Evolutionary conservation across 352 stramenopile species (phyloP).

Genomic region (Phytophthora colocasiae): DNA sequence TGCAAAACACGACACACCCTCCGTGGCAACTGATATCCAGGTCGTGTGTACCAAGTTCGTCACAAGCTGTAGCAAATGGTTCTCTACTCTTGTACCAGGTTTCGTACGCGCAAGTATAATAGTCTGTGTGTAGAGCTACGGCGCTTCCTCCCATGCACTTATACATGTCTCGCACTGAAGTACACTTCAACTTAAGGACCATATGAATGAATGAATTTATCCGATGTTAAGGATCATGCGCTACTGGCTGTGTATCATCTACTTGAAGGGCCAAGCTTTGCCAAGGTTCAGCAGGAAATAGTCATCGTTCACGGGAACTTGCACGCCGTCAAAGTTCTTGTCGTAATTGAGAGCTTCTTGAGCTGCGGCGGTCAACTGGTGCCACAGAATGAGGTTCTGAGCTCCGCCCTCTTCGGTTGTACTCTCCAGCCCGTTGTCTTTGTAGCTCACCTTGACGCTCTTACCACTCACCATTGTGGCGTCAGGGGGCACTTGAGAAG

Average conservation of each 20-base stretch:
- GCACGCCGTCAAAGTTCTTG: slow-evolving; percentile 23
- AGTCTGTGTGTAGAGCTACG: too few relatives aligned
- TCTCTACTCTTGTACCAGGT: too few relatives aligned
- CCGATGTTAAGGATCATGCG: too few relatives aligned
- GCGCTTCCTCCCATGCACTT: too few relatives aligned
- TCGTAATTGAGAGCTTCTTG: slow-evolving; percentile 36
- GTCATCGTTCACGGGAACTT: slow-evolving; percentile 34
- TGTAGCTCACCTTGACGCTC: slow-evolving; percentile 23
- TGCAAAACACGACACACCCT: too few relatives aligned
- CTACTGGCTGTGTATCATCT: not conserved
- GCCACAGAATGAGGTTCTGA: slow-evolving; percentile 41
- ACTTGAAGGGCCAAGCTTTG: slow-evolving; percentile 22
- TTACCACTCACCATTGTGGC: slow-evolving; percentile 11
- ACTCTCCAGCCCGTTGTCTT: slow-evolving; percentile 8
- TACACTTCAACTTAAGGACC: too few relatives aligned
- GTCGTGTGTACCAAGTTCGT: too few relatives aligned
- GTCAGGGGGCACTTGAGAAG: slow-evolving; percentile 10
- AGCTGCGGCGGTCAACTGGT: slow-evolving; percentile 27
- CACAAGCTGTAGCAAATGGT: too few relatives aligned
- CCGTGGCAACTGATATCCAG: too few relatives aligned
- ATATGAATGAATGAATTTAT: too few relatives aligned
- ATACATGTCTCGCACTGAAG: too few relatives aligned
- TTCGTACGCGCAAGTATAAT: too few relatives aligned
- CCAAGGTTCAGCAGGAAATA: slow-evolving; percentile 28
- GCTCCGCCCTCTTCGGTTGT: slow-evolving; percentile 15